phyloP scores from a whole-genome alignment of 2,329 filamentous ascomycete genomes.

The Aspergillus floridensis region DNA sequence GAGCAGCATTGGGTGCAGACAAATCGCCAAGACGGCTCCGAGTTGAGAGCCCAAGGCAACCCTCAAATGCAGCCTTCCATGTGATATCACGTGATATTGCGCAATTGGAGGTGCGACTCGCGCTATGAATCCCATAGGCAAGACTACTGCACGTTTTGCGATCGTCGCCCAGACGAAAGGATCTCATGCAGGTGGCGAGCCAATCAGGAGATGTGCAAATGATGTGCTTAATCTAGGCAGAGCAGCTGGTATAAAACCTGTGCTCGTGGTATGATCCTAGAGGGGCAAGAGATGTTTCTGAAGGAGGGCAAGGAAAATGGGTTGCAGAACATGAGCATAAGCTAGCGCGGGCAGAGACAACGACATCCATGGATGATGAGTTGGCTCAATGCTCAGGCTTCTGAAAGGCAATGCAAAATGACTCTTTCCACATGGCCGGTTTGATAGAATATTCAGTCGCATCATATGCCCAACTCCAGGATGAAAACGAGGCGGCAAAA shows the following conservation, averaged over 20 bases:
- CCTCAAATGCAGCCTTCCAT: not conserved
- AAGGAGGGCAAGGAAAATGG: not conserved
- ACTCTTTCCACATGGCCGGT: not conserved
- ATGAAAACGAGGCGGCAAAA: not conserved
- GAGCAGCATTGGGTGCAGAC: not conserved
- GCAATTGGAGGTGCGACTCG: conserved; percentile 28
- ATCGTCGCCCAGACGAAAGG: conserved; percentile 15
- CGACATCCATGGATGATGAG: not conserved
- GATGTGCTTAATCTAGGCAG: conserved; percentile 11
- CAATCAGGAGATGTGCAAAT: conserved; percentile 17
- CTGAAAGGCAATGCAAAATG: conserved; percentile 1
- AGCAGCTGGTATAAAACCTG: conserved; percentile 11
- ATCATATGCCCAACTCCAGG: not conserved
- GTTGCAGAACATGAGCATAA: not conserved
- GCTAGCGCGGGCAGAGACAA: not conserved
- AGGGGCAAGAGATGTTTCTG: not conserved
- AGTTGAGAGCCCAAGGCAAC: not conserved
- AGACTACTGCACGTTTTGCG: conserved; percentile 19
- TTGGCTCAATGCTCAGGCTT: not conserved
- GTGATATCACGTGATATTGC: conserved; percentile 36
- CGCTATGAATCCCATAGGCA: conserved; percentile 18
- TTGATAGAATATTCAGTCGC: not conserved
- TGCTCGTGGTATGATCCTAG: conserved; percentile 15
- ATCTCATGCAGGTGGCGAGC: conserved; percentile 9
- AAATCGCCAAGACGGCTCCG: not conserved